These are phyloP conservation scores for Seiridium cupressi DNA, from an alignment of 2,329 filamentous ascomycete genomes.

Conservation along the genomic window DNA sequence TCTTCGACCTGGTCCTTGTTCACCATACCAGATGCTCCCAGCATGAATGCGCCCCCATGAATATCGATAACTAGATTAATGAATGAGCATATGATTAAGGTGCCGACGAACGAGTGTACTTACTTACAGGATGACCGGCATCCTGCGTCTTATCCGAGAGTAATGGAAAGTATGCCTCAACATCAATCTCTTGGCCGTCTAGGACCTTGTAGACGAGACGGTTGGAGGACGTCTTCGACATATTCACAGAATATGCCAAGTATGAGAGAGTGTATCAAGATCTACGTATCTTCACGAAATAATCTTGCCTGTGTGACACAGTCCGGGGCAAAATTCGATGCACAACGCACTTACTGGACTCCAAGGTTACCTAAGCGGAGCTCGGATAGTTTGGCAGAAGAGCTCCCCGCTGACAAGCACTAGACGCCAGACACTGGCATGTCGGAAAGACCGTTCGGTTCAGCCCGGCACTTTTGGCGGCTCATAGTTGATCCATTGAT, in stretches of 20 bases:
- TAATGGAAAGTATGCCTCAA: conserved; percentile 24
- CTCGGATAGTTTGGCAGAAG: not conserved
- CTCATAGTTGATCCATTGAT: too few relatives aligned
- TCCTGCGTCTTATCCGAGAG: not conserved
- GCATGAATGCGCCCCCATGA: conserved; percentile 42
- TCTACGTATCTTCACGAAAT: too few relatives aligned
- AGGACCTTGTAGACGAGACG: conserved; percentile 27
- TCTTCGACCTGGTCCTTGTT: conserved; percentile 35
- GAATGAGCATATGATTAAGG: not conserved
- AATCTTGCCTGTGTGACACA: too few relatives aligned
- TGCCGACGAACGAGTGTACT: not conserved
- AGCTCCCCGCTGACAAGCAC: not conserved
- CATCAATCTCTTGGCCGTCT: conserved; percentile 24
- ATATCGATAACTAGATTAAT: conserved; percentile 34
- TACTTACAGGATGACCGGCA: conserved; percentile 1
- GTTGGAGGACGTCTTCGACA: conserved; percentile 4
- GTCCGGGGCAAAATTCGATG: too few relatives aligned
- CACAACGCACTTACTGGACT: too few relatives aligned
- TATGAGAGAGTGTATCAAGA: not conserved
- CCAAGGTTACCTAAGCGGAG: not conserved
- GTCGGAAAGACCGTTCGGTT: too few relatives aligned
- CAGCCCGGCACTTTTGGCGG: too few relatives aligned
- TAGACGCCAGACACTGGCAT: too few relatives aligned
- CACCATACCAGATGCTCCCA: conserved; percentile 35
- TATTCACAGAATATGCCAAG: not conserved